phyloP scores from a whole-genome alignment of 441 rosid genomes.

The Corymbia calophylla region DNA sequence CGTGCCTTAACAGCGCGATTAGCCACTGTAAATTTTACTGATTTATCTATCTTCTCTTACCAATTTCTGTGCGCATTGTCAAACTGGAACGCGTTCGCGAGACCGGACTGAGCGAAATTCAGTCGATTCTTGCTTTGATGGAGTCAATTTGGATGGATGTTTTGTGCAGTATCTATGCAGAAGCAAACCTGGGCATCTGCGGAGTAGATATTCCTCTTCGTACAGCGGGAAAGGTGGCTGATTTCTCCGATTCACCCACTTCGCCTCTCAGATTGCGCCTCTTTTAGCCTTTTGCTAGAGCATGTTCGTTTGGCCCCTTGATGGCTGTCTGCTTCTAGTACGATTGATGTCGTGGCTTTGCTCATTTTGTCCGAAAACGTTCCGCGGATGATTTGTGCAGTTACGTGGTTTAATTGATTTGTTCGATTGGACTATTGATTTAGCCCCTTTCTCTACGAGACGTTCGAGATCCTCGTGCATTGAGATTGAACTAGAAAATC shows the following conservation, averaged over 20 bases:
- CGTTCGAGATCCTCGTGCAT: not conserved
- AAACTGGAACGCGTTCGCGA: not conserved
- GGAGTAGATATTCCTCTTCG: constrained; percentile 31
- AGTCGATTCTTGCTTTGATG: not conserved
- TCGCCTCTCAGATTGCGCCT: not conserved
- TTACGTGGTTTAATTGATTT: not conserved
- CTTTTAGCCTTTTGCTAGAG: not conserved
- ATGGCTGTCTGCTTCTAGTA: not conserved
- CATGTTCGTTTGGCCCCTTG: not conserved
- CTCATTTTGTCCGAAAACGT: not conserved
- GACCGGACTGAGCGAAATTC: not conserved
- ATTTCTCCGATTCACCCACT: not conserved
- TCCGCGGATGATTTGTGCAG: not conserved
- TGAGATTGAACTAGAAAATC: not conserved
- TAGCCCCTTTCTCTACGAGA: not conserved
- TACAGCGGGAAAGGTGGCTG: constrained; percentile 24
- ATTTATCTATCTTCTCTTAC: not conserved
- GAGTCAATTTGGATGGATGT: not conserved
- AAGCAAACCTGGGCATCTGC: constrained; percentile 24
- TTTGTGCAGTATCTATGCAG: constrained; percentile 34
- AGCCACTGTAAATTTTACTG: constrained; percentile 11
- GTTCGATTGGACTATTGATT: not conserved
- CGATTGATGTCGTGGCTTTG: not conserved
- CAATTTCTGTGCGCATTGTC: not conserved
- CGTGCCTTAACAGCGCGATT: constrained; percentile 29